Evolutionary conservation across 768 basidiomycete species (phyloP).

Genomic region (Xerocomus spinulosus): DNA sequence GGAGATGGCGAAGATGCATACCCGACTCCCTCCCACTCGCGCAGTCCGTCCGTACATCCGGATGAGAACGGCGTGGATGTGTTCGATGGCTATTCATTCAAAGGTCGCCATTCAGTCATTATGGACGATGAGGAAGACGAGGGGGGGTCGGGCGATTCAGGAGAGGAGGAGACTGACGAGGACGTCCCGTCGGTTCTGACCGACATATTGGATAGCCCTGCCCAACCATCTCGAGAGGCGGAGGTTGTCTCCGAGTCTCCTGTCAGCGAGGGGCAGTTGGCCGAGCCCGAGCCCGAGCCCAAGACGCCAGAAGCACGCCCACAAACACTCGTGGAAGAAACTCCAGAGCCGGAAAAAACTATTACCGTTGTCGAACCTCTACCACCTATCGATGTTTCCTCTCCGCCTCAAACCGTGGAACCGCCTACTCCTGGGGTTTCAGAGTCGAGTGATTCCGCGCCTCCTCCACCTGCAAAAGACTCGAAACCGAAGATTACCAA

Average conservation of each 20-base stretch:
- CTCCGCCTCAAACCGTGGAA: constrained; percentile 16
- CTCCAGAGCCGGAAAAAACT: constrained; percentile 13
- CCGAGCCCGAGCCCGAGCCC: constrained; percentile 59
- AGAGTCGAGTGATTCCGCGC: constrained; percentile 20
- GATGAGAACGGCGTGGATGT: constrained; percentile 57
- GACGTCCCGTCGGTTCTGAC: constrained; percentile 29
- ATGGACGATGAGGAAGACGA: constrained; percentile 69
- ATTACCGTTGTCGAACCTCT: constrained; percentile 12
- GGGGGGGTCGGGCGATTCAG: constrained; percentile 27
- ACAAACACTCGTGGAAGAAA: constrained; percentile 30
- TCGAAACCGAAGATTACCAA: constrained; percentile 27
- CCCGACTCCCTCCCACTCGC: constrained; percentile 76
- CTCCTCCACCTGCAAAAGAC: constrained; percentile 31
- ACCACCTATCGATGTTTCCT: constrained; percentile 10
- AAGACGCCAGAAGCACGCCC: constrained; percentile 73
- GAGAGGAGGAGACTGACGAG: constrained; percentile 33
- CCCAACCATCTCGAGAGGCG: constrained; percentile 26
- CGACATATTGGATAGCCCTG: constrained; percentile 17
- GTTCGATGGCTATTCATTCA: constrained; percentile 94
- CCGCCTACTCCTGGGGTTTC: constrained; percentile 1
- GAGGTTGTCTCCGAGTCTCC: constrained; percentile 35
- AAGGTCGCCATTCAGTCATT: constrained; percentile 76
- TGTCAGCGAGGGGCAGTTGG: constrained; percentile 28
- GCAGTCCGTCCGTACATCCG: constrained; percentile 63
- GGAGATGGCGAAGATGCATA: constrained; percentile 73